A percentile compares a stretch with the other conserved stretches of the same genome.
Evolutionary conservation across 495 filamentous ascomycete genomes (phyloP).

Genomic region (Lepraria neglecta): DNA sequence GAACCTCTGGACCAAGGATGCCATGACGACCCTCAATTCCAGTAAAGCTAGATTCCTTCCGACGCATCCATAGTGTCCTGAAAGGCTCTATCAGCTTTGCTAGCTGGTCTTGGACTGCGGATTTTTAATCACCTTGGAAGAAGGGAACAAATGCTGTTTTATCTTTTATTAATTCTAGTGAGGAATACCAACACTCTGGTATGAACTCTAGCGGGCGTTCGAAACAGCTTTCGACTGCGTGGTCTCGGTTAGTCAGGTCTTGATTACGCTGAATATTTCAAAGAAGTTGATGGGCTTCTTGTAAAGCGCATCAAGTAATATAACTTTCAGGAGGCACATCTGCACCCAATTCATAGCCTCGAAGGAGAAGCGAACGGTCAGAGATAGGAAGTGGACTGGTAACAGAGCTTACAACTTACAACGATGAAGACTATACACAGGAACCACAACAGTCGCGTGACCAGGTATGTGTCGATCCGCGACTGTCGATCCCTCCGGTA

Average conservation of each 20-base stretch:
- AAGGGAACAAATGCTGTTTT: slow-evolving; percentile 49
- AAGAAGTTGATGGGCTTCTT: too few relatives aligned
- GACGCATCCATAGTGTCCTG: slow-evolving; percentile 34
- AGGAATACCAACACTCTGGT: slow-evolving; percentile 50
- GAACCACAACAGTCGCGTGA: slow-evolving; percentile 34
- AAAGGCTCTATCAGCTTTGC: not conserved
- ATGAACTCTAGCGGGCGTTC: slow-evolving; percentile 40
- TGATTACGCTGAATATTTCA: too few relatives aligned
- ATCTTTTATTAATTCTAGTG: slow-evolving; percentile 42
- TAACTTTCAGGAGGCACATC: not conserved
- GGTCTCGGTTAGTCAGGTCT: too few relatives aligned
- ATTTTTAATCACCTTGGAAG: slow-evolving; percentile 31
- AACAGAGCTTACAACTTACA: not conserved
- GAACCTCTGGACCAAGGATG: slow-evolving; percentile 40
- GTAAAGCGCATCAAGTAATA: slow-evolving; percentile 16
- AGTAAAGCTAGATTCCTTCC: slow-evolving; percentile 47
- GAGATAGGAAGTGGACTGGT: too few relatives aligned
- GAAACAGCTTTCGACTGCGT: slow-evolving; percentile 34
- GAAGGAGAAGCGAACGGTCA: too few relatives aligned
- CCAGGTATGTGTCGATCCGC: slow-evolving; percentile 34
- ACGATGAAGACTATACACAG: slow-evolving; percentile 38
- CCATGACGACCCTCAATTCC: slow-evolving; percentile 42
- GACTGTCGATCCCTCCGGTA: slow-evolving; percentile 28
- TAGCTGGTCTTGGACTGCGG: not conserved
- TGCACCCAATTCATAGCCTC: not conserved